A percentile compares a stretch with the other conserved stretches of the same genome.
Conservation (phyloP, 2,329 filamentous ascomycete genomes). For the Nothopassalora personata region DNA sequence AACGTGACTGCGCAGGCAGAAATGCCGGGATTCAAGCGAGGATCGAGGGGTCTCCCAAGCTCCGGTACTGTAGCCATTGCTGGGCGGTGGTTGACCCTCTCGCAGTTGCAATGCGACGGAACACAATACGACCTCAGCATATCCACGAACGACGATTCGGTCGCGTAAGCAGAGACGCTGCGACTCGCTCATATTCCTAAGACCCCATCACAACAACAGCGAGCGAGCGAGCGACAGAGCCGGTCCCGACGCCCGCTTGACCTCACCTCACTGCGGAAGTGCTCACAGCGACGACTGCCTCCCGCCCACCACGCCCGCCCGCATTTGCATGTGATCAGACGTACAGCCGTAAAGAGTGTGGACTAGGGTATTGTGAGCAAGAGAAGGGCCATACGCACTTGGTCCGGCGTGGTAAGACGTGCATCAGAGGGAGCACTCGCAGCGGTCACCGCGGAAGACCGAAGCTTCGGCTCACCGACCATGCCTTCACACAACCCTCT, state of each 20-base stretch:
- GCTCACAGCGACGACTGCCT: conserved; percentile 47
- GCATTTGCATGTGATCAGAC: neutral
- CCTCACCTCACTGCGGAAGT: neutral
- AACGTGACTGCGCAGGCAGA: too few relatives aligned
- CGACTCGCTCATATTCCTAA: neutral
- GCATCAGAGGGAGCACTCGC: neutral
- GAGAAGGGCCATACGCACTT: neutral
- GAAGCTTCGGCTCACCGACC: neutral
- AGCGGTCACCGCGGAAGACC: conserved; percentile 4
- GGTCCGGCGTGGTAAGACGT: neutral
- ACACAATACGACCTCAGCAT: too few relatives aligned
- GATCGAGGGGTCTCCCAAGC: too few relatives aligned
- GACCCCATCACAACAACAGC: neutral
- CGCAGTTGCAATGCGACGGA: too few relatives aligned
- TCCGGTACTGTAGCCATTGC: too few relatives aligned
- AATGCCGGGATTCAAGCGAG: too few relatives aligned
- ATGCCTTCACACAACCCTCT: conserved; percentile 22
- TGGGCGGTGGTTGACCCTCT: too few relatives aligned
- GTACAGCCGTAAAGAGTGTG: neutral
- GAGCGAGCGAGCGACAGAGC: too few relatives aligned
- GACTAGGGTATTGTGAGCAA: neutral
- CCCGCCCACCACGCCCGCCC: neutral
- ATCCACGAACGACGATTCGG: too few relatives aligned
- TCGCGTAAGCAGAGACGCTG: neutral
- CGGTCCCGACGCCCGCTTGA: too few relatives aligned